These are phyloP conservation scores for Dujonia santamariae DNA, from an alignment of 1,139 yeast species.

Conservation along the genomic window DNA sequence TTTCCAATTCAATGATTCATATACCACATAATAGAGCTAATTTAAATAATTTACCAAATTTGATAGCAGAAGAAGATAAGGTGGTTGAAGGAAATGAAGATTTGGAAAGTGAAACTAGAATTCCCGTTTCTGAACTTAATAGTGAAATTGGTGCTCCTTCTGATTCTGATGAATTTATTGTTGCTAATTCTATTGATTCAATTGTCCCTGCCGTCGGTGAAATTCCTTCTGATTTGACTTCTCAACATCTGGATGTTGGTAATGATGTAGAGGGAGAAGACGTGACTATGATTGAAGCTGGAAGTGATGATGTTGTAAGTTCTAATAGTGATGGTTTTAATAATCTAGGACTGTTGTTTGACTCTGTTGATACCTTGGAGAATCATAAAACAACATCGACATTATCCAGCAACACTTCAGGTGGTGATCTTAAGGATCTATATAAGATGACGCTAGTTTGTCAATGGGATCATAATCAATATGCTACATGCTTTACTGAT, in stretches of 20 bases:
- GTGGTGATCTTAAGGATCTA: background rate
- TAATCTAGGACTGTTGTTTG: constrained; percentile 25
- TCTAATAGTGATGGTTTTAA: constrained; percentile 3
- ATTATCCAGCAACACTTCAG: background rate
- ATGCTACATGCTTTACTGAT: constrained; percentile 46
- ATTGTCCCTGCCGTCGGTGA: constrained; percentile 1
- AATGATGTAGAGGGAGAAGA: constrained; percentile 5
- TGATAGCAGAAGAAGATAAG: constrained; percentile 22
- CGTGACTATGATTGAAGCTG: background rate
- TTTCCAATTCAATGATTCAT: constrained; percentile 25
- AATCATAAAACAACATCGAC: background rate
- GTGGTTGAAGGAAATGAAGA: constrained; percentile 1
- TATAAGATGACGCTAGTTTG: constrained; percentile 60
- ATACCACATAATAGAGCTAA: constrained; percentile 33
- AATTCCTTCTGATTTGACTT: constrained; percentile 1
- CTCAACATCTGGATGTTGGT: constrained; percentile 8
- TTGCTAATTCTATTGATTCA: constrained; percentile 6
- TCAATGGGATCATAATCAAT: constrained; percentile 59
- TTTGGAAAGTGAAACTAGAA: no score
- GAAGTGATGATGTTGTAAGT: background rate
- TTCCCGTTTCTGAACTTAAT: constrained; percentile 1
- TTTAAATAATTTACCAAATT: constrained; percentile 26
- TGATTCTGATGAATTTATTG: constrained; percentile 7
- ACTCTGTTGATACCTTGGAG: constrained; percentile 17
- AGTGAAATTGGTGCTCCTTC: constrained; percentile 14